These are phyloP conservation scores for Lasiosphaeriaceae sp. DNA, from an alignment of 495 filamentous ascomycete genomes.

Conservation along the genomic window DNA sequence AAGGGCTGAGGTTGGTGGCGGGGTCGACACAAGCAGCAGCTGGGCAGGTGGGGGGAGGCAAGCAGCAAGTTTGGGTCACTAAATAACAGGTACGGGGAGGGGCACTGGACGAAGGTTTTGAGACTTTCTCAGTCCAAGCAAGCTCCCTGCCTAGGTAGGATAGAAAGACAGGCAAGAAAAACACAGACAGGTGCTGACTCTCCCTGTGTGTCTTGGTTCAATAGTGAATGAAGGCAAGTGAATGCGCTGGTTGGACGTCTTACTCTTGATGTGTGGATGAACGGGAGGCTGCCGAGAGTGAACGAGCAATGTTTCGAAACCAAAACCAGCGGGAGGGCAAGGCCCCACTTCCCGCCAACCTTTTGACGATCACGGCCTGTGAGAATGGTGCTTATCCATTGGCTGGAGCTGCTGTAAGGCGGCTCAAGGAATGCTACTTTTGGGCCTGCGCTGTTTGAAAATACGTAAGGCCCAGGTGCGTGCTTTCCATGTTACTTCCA, in stretches of 20 bases:
- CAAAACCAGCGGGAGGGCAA: not conserved
- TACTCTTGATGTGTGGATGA: no score
- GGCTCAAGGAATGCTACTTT: not conserved
- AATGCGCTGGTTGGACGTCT: no score
- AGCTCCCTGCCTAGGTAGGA: no score
- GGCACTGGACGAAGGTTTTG: no score
- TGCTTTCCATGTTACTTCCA: not conserved
- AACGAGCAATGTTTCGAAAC: conserved; percentile 1
- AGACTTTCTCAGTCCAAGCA: no score
- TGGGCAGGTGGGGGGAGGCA: not conserved
- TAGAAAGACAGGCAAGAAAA: no score
- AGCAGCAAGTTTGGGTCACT: not conserved
- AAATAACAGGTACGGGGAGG: no score
- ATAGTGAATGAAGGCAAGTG: no score
- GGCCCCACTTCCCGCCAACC: not conserved
- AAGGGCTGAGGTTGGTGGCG: conserved; percentile 1
- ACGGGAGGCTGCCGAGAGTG: conserved; percentile 1
- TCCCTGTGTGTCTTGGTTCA: no score
- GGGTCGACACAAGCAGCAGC: not conserved
- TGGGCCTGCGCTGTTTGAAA: not conserved
- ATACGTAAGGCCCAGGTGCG: not conserved
- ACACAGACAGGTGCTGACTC: no score
- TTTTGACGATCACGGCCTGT: no score
- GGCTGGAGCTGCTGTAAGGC: not conserved
- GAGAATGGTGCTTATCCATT: not conserved